Evolutionary conservation across 805 yeast species (phyloP), one percentile per base, ranked within the genome.

Genomic region (Tetrapisispora phaffii): DNA sequence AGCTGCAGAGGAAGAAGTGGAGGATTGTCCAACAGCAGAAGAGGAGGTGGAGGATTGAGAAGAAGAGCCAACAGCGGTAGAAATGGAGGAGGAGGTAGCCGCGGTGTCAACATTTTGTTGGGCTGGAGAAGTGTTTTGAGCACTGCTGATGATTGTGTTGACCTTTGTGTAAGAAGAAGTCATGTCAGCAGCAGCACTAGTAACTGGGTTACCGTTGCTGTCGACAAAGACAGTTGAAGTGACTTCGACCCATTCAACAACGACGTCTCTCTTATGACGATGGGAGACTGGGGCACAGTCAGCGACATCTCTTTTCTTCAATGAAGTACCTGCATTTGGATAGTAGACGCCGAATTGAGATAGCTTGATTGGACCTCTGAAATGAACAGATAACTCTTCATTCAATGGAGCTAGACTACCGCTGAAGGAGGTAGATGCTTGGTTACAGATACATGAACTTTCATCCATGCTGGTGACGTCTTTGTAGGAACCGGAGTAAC

Each of bases 261-360:
- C 82, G 37, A 78, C 72, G 45, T 70, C 77, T 62, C 82, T 77
- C 66, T 75, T 75, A 61, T 76, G 80, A 39, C 71, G 76, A 56
- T 75, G 80, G 39, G 47, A 31, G 44, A 45, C 40, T 48, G 48
- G 45, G 10, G 29, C 37, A 34, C 42, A 39, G 21, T 44, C 40
- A 16, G 62, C 69, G 9, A 59, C 67, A 16, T 48, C 62, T 34
- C 63, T 72, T 49, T 68, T 73, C 63, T 73, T 73, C 57, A 70
- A 72, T 53, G 69, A 63, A 34, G 72, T 57, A 36, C 71, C 56
- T n/a, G 73, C 53, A 22, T 76, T 60, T 51, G 86, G 89, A 59
- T 81, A 80, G 74, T 89, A 93, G 45, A 86, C 96, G 66, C 89
- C 97, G 61, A 93, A 87, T 54, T 75, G 72, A 48, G 66, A 62